These are phyloP conservation scores for Moniliophthora roreri DNA, from an alignment of 1,284 basidiomycete species.

Conservation along the genomic window DNA sequence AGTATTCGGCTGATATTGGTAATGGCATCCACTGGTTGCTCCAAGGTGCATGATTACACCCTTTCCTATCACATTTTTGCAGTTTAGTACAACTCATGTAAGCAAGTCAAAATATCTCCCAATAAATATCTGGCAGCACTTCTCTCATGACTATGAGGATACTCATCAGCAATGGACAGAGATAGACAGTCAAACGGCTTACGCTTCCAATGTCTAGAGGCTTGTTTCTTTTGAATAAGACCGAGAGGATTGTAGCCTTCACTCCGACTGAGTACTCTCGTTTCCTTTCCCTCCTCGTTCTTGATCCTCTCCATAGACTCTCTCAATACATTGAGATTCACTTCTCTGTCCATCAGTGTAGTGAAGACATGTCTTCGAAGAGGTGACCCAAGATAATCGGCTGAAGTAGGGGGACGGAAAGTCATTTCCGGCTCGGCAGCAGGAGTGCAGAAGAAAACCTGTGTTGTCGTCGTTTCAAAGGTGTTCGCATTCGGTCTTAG, in stretches of 20 bases:
- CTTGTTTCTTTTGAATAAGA: constrained; percentile 59
- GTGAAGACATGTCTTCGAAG: constrained; percentile 56
- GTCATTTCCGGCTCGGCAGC: constrained; percentile 54
- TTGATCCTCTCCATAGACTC: constrained; percentile 37
- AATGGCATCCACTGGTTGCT: no score
- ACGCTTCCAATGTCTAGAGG: constrained; percentile 77
- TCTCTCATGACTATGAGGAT: constrained; percentile 52
- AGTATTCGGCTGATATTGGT: not conserved
- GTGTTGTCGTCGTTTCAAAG: constrained; percentile 2
- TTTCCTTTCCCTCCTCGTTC: constrained; percentile 14
- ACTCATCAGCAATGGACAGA: constrained; percentile 11
- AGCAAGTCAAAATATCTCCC: constrained; percentile 70
- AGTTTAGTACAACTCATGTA: no score
- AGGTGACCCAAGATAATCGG: constrained; percentile 67
- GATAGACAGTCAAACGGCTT: constrained; percentile 27
- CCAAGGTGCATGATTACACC: constrained; percentile 8
- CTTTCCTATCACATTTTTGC: no score
- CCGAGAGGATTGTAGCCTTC: constrained; percentile 62
- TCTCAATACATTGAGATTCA: constrained; percentile 48
- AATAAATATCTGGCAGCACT: constrained; percentile 55
- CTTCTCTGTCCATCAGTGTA: constrained; percentile 48
- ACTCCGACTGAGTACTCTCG: constrained; percentile 38
- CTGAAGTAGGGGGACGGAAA: constrained; percentile 57
- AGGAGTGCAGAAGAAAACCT: constrained; percentile 82
- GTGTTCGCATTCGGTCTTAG: constrained; percentile 1